These are phyloP conservation scores for Neocallimastix lanati DNA, from an alignment of 192 early-diverging fungal genomes.

Conservation along the genomic window DNA sequence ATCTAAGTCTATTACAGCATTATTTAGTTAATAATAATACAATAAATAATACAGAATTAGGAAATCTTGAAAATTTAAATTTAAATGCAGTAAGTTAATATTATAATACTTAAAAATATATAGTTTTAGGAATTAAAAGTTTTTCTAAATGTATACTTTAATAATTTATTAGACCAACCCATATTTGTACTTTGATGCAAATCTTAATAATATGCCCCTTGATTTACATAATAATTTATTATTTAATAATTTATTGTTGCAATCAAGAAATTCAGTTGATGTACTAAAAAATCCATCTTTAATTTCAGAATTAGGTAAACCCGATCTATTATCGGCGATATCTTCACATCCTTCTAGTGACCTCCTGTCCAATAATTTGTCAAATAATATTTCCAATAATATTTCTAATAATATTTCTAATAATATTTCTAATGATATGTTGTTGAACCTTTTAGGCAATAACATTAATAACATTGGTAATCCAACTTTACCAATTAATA, in stretches of 20 bases:
- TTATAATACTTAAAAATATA: too few relatives aligned
- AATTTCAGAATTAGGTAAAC: neutral
- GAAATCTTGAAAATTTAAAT: too few relatives aligned
- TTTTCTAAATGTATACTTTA: too few relatives aligned
- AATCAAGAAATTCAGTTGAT: neutral
- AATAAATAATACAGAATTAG: too few relatives aligned
- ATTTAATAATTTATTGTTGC: neutral
- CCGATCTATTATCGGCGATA: neutral
- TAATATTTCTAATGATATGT: too few relatives aligned
- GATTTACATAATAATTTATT: neutral
- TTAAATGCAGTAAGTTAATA: too few relatives aligned
- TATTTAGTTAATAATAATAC: neutral
- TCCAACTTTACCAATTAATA: neutral
- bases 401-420: neutral
- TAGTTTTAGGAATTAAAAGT: too few relatives aligned
- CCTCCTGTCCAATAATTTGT: neutral
- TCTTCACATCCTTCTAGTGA: neutral
- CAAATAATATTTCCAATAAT: neutral
- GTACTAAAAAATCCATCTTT: neutral
- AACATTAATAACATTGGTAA: neutral
- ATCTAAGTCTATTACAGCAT: neutral
- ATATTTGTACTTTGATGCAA: neutral
- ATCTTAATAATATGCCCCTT: neutral
- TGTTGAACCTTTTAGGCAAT: neutral
- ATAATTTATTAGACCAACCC: neutral